Evolutionary conservation across 2,329 filamentous ascomycete genomes (phyloP).

Genomic region (Stachybotrys chlorohalonatus): DNA sequence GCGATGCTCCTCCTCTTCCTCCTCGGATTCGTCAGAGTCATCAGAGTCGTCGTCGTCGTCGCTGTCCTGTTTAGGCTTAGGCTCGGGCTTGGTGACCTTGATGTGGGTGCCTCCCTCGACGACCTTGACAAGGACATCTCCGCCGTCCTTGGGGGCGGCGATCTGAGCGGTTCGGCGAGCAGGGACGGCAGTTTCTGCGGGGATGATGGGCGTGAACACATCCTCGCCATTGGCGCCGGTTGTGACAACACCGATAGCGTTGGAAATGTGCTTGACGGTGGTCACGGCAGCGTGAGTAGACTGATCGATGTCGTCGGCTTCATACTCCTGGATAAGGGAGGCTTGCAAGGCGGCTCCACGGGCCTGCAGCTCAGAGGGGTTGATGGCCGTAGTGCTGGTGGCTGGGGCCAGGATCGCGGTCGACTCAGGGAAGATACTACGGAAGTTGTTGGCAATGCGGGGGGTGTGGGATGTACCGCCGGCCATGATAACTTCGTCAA

Average conservation of each 20-base stretch:
- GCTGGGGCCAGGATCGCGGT: constrained; percentile 77
- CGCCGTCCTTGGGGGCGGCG: constrained; percentile 65
- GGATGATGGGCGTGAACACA: constrained; percentile 72
- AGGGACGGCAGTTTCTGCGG: constrained; percentile 80
- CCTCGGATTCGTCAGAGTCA: constrained; percentile 52
- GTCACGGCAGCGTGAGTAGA: constrained; percentile 93
- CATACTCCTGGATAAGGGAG: constrained; percentile 88
- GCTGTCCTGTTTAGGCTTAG: constrained; percentile 64
- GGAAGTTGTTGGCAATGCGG: constrained; percentile 76
- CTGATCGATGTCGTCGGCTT: constrained; percentile 87
- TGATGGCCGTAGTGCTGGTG: constrained; percentile 69
- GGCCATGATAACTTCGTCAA: constrained; percentile 89
- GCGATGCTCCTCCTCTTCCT: constrained; percentile 79
- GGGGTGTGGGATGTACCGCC: constrained; percentile 91
- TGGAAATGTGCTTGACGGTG: constrained; percentile 80
- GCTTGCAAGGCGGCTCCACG: constrained; percentile 94
- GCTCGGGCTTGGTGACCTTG: constrained; percentile 83
- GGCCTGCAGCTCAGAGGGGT: constrained; percentile 83
- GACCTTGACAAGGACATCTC: constrained; percentile 80
- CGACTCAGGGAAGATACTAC: constrained; percentile 68
- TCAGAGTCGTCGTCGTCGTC: constrained; percentile 58
- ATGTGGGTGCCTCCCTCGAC: constrained; percentile 86
- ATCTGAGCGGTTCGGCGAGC: constrained; percentile 79
- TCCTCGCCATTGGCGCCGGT: constrained; percentile 50
- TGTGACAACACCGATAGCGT: constrained; percentile 80